Base-by-base conservation (phyloP, 116 monocot species). In the Posidonia oceanica region DNA sequence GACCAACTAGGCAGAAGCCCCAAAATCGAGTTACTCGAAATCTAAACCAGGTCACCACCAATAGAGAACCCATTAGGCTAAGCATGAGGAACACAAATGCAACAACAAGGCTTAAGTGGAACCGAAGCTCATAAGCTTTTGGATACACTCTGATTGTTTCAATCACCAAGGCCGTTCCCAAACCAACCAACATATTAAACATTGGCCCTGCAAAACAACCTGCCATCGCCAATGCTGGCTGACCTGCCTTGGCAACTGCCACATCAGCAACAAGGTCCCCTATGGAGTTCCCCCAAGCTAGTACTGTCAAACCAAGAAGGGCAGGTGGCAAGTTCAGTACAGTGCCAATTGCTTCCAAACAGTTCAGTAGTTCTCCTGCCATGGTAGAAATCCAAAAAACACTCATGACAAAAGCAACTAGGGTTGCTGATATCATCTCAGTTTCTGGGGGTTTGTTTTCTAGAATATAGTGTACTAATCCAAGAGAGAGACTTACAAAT, bases 151-250 rank as follows among this genome's bases (percentile, higher is more conserved):
- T 82, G 7, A 74, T 74, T 3, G 97, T 82, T 65, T 92, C 83
- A 54, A 89, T 80, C 38, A 88, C 87, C 59, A 92, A 61, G 14
- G 80, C 97, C 0, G 83, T 77, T 22, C 97, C 97, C 69, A 97
- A 67, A 5, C 97, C 97, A 52, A 97, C 78, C 39, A 97, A 79
- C 92, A 97, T 92, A 68, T 97, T 92, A 66, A 97, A 97, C 89
- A 92, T 92, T 72, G 97, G 97, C 18, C 97, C 97, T 3, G 81
- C 97, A 76, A 97, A 97, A 75, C 97, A 97, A 22, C 97, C 97
- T 57, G 97, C 91, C 81, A 97, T 82, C 18, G 92, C 97, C 67
- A 80, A 86, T 44, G 80, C 85, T 13, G 97, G 87, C 48, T 88
- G 86, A 44, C 92, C 89, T 11, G 92, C 81, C 77, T 80, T 87